Percentiles rank a stretch among this genome's conserved stretches.
These are phyloP conservation scores for Lachancea mirantina DNA, from an alignment of 805 yeast genomes.

Conservation along the genomic window DNA sequence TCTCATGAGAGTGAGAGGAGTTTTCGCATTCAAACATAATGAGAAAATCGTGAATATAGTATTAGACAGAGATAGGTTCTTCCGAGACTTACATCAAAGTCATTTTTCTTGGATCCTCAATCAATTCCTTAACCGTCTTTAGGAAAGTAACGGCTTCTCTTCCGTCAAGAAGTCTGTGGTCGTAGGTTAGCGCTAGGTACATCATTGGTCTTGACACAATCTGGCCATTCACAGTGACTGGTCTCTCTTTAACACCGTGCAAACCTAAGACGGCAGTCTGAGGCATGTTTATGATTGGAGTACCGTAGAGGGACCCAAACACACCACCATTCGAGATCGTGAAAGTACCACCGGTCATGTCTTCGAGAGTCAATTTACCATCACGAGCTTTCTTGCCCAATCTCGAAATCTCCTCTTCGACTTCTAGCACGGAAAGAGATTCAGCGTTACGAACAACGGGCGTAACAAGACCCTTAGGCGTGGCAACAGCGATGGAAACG, in stretches of 20 bases:
- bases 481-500: conserved; percentile 94
- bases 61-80: not conserved
- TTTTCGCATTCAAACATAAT: not conserved
- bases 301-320: conserved; percentile 94
- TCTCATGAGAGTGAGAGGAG: too few species aligned
- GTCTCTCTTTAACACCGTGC: conserved; percentile 96
- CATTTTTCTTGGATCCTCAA: conserved; percentile 99
- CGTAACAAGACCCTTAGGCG: conserved; percentile 98
- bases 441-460: conserved; percentile 98
- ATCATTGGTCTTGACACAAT: conserved; percentile 97
- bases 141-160: conserved; percentile 98
- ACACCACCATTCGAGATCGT: conserved; percentile 99
- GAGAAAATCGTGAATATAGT: conserved; percentile 1
- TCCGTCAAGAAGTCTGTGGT: conserved; percentile 96
- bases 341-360: conserved; percentile 99
- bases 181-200: conserved; percentile 97
- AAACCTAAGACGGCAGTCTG: conserved; percentile 97
- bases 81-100: conserved; percentile 40
- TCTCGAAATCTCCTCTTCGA: conserved; percentile 76
- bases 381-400: conserved; percentile 94
- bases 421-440: conserved; percentile 76
- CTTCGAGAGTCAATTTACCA: conserved; percentile 92
- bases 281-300: conserved; percentile 97
- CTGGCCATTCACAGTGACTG: conserved; percentile 93
- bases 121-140: conserved; percentile 90